Conservation (phyloP, 202 grass and related monocot species). For the Carex arenaria region DNA sequence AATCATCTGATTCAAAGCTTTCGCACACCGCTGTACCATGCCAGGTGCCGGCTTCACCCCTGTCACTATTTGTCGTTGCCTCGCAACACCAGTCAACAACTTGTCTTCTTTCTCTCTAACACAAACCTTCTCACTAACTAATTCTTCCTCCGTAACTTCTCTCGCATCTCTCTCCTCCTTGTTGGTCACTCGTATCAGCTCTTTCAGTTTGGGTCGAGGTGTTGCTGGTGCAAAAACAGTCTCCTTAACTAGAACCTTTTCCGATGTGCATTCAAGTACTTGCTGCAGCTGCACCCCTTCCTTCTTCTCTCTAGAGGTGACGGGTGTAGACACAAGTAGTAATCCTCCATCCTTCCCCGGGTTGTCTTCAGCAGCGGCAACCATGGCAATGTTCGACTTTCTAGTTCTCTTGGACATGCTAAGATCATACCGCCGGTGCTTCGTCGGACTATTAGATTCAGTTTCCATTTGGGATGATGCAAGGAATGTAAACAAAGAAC, state of each 20-base stretch:
- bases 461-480: slow-evolving; percentile 56
- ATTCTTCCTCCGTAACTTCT: not conserved
- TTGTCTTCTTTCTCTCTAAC: slow-evolving; percentile 20
- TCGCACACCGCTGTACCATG: slow-evolving; percentile 54
- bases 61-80: slow-evolving; percentile 8
- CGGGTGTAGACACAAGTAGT: not conserved
- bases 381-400: slow-evolving; percentile 22
- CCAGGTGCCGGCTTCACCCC: slow-evolving; percentile 37
- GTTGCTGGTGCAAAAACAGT: not conserved
- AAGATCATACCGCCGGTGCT: slow-evolving; percentile 57
- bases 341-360: not conserved
- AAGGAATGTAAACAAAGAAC: slow-evolving; percentile 26
- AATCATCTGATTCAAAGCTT: slow-evolving; percentile 76
- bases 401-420: slow-evolving; percentile 79
- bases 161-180: slow-evolving; percentile 20
- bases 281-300: not conserved
- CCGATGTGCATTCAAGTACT: not conserved
- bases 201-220: slow-evolving; percentile 11
- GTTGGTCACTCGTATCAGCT: slow-evolving; percentile 28
- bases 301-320: not conserved
- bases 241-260: not conserved
- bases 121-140: not conserved
- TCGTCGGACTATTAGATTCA: slow-evolving; percentile 32
- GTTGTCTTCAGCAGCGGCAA: not conserved
- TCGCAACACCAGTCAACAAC: not conserved